Conservation (phyloP, 371 early-diverging fungal species). For the Cokeromyces recurvatus region DNA sequence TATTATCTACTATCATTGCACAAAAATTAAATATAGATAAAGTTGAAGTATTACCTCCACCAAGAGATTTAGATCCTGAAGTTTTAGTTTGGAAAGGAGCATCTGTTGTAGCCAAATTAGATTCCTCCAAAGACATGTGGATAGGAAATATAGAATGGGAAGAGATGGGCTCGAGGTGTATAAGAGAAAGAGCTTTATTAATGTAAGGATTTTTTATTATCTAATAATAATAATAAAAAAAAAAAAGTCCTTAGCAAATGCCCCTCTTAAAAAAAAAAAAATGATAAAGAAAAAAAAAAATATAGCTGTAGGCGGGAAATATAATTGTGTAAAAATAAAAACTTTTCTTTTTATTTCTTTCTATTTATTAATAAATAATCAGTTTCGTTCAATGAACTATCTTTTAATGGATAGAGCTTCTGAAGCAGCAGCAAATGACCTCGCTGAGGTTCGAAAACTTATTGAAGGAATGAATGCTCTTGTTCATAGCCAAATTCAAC, state of each 20-base stretch:
- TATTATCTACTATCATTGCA: constrained; percentile 35
- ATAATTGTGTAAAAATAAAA: too few relatives aligned
- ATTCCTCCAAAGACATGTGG: constrained; percentile 79
- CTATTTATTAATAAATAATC: background rate
- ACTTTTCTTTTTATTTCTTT: background rate
- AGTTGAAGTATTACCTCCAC: constrained; percentile 73
- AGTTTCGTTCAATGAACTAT: too few relatives aligned
- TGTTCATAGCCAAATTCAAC: constrained; percentile 30
- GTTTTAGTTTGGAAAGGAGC: constrained; percentile 89
- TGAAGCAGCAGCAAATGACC: constrained; percentile 47
- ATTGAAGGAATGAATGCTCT: constrained; percentile 50
- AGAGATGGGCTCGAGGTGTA: constrained; percentile 59
- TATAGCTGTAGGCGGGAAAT: too few relatives aligned
- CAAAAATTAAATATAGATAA: constrained; percentile 51
- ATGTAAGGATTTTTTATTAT: too few relatives aligned
- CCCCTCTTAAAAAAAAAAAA: too few relatives aligned
- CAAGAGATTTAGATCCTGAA: constrained; percentile 85
- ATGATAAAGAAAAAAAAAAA: too few relatives aligned
- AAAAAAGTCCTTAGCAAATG: too few relatives aligned
- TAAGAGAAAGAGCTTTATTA: constrained; percentile 68
- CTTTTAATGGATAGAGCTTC: constrained; percentile 39
- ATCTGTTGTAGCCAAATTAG: constrained; percentile 75
- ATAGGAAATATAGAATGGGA: constrained; percentile 73
- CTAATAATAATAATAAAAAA: too few relatives aligned
- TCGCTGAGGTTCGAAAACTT: constrained; percentile 48